Evolutionary conservation across 768 basidiomycete genomes (phyloP), one percentile per base, ranked within the genome.

Genomic region (Xanthoconium purpureum): DNA sequence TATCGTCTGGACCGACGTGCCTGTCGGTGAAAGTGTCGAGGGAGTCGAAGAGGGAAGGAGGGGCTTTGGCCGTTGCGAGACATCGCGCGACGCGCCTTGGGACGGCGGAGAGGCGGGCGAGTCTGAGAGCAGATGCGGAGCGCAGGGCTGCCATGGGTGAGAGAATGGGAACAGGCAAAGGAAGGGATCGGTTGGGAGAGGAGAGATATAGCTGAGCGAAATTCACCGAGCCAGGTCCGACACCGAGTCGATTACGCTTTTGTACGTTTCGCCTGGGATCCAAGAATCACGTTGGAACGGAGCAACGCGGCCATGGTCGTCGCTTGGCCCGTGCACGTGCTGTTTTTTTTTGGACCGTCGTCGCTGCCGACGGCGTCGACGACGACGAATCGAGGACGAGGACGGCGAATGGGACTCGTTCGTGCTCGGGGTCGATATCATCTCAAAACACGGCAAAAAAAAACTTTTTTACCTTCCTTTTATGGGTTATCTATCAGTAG

Each of bases 21-120:
- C 96, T 85, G 63, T 91, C 85, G 44, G 85, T 71, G 75, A 98
- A 98, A 35, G 87, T 89, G 75, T 99, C 96, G 60, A 97, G 78
- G 3, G 94, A 84, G 13, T 86, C 80, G 70, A 96, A 93, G 60
- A 95, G 78, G 32, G 85, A 83, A 1, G 77, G 61, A 12, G 83
- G 80, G 24, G 79, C 72, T 67, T 81, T 84, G 52, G 84, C 77
- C 13, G 85, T 86, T 29, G 87, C 87, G 55, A 89, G 76, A 49
- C 76, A 75, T 33, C 71, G 56, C 29, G 79, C 74, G 39, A 54
- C 18, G 48, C 62, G 58, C 60, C 49, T 68, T 53, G 63, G 50
- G 55, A 57, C 18, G 6, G 57, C 52, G 15, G 64, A 51, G 11
- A 59, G 61, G 35, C 49, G 50, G 49, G 66, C 49, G n/a, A 57